Percentiles rank a stretch among this genome's conserved stretches.
phyloP scores from a whole-genome alignment of 2,329 filamentous ascomycete species.

The Botrytis aclada region DNA sequence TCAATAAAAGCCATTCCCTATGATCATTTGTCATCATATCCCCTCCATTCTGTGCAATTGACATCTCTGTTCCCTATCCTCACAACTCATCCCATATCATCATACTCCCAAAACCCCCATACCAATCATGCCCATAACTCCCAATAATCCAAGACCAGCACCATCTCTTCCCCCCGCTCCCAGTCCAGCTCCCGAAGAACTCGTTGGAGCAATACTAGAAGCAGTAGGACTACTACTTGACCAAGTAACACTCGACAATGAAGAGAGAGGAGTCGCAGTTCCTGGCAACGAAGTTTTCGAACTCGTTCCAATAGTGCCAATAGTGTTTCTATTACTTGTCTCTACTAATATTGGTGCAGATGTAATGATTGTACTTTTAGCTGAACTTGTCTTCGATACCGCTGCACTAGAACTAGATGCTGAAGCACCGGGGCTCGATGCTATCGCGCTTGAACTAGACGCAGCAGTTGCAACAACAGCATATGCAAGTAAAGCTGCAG shows the following conservation, averaged over 20 bases:
- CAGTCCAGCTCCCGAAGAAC: neutral
- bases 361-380: neutral
- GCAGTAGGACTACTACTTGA: neutral
- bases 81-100: neutral
- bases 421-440: neutral
- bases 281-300: neutral
- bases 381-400: neutral
- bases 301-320: neutral
- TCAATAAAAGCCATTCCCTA: neutral
- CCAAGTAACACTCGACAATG: neutral
- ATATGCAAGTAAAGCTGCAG: conserved; percentile 22
- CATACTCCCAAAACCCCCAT: neutral
- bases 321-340: neutral
- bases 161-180: neutral
- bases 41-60: neutral
- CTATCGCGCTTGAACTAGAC: neutral
- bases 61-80: neutral
- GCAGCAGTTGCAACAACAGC: neutral
- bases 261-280: neutral
- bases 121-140: neutral
- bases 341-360: neutral
- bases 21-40: neutral
- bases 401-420: neutral
- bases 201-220: neutral
- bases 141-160: no score